Percentiles rank a stretch among this genome's conserved stretches.
These are phyloP conservation scores for Kernera saxatilis DNA, from an alignment of 345 rosid genomes.

Conservation along the genomic window DNA sequence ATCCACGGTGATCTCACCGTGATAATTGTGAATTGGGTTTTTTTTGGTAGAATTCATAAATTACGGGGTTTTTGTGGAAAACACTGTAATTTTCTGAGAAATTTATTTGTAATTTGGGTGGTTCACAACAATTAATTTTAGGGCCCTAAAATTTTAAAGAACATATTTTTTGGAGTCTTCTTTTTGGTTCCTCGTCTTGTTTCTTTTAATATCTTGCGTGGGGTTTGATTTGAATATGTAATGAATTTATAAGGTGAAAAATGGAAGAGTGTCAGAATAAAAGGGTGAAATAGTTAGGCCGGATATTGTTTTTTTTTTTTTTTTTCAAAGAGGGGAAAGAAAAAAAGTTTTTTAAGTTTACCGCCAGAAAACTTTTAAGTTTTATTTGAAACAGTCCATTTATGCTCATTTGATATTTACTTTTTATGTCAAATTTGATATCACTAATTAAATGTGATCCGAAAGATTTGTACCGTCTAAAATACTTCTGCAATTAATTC, in stretches of 20 bases:
- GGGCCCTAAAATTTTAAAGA: conserved; percentile 4
- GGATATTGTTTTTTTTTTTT: not conserved
- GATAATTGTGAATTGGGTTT: not conserved
- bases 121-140: conserved; percentile 5
- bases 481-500: not conserved
- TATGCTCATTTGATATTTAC: not conserved
- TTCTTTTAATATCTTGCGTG: conserved; percentile 8
- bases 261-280: not conserved
- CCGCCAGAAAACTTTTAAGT: conserved; percentile 12
- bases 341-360: not conserved
- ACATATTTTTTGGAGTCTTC: not conserved
- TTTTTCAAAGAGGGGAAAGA: not conserved
- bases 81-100: not conserved
- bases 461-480: not conserved
- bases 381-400: conserved; percentile 7
- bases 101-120: conserved; percentile 1
- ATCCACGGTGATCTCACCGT: conserved; percentile 27
- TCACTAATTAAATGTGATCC: not conserved
- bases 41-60: not conserved
- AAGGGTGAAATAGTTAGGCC: not conserved
- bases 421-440: not conserved
- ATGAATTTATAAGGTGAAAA: conserved; percentile 2
- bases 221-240: conserved; percentile 7
- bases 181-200: not conserved
- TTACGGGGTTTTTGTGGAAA: conserved; percentile 1